Conservation (phyloP, 495 filamentous ascomycete genomes). For the Hypomontagnella submonticulosa region DNA sequence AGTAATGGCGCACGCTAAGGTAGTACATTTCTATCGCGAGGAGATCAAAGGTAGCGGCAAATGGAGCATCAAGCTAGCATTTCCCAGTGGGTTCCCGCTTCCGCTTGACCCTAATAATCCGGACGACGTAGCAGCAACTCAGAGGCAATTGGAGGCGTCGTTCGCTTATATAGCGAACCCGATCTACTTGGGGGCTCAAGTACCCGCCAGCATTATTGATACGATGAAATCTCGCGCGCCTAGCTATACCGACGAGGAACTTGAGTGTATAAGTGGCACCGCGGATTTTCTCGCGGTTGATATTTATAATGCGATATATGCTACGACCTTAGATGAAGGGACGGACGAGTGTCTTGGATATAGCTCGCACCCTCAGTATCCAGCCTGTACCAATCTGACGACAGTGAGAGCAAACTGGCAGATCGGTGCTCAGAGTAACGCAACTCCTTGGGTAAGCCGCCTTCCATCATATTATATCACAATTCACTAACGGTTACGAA, state of each 20-base stretch:
- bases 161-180: constrained; percentile 1
- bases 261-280: background rate
- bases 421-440: background rate
- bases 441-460: background rate
- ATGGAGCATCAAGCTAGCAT: constrained; percentile 1
- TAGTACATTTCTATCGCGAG: background rate
- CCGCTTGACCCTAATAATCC: background rate
- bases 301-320: background rate
- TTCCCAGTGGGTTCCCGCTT: background rate
- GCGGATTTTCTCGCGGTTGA: background rate
- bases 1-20: constrained; percentile 1
- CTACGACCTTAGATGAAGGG: background rate
- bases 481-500: background rate
- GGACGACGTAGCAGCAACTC: background rate
- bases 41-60: constrained; percentile 3
- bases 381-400: background rate
- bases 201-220: background rate
- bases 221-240: background rate
- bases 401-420: background rate
- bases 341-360: background rate
- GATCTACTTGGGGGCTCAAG: background rate
- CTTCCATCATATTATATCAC: too few relatives aligned
- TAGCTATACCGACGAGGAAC: background rate
- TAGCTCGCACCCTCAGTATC: background rate
- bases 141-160: background rate